phyloP scores from a whole-genome alignment of 2,329 filamentous ascomycete genomes.

The Myotisia sp. region DNA sequence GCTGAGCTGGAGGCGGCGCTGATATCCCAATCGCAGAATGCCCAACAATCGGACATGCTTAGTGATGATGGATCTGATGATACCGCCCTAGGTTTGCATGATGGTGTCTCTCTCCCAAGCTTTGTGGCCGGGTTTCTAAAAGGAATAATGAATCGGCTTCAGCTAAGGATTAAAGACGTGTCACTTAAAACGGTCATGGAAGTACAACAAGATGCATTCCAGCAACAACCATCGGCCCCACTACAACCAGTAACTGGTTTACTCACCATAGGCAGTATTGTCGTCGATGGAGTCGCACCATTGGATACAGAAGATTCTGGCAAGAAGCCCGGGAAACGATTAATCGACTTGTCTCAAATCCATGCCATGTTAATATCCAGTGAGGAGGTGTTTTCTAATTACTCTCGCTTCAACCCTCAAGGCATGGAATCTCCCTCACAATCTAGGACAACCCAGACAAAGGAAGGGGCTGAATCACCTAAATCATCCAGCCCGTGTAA shows the following conservation, averaged over 20 bases:
- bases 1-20: conserved; percentile 45
- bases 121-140: conserved; percentile 47
- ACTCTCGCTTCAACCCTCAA: conserved; percentile 25
- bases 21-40: conserved; percentile 35
- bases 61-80: conserved; percentile 38
- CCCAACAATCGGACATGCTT: conserved; percentile 36
- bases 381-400: conserved; percentile 34
- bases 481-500: conserved; percentile 2
- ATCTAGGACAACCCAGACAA: conserved; percentile 16
- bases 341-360: conserved; percentile 32
- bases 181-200: conserved; percentile 39
- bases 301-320: conserved; percentile 14
- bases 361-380: conserved; percentile 36
- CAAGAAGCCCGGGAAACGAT: conserved; percentile 28
- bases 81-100: conserved; percentile 38
- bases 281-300: conserved; percentile 20
- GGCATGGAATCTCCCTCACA: conserved; percentile 11
- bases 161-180: conserved; percentile 40
- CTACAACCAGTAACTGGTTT: conserved; percentile 25
- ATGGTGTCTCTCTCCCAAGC: conserved; percentile 41
- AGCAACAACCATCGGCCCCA: conserved; percentile 23
- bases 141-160: conserved; percentile 43
- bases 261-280: conserved; percentile 23
- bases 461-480: conserved; percentile 8
- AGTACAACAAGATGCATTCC: conserved; percentile 25